These are phyloP conservation scores for Trichosanthes cucumerina DNA, from an alignment of 306 rosid genomes.

Conservation along the genomic window DNA sequence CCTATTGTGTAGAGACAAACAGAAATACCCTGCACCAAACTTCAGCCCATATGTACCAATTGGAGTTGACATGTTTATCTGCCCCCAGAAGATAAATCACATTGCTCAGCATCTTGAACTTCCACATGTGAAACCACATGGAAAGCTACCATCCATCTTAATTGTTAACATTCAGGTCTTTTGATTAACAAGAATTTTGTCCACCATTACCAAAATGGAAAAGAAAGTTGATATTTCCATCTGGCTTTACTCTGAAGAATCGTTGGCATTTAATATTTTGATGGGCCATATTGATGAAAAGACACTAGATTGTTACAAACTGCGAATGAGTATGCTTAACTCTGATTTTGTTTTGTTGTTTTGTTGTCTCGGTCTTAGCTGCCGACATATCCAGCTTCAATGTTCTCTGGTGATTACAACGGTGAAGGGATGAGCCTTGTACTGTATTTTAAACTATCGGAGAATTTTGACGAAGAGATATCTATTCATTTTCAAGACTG, in stretches of 20 bases:
- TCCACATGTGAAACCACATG: conserved; percentile 45
- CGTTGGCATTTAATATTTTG: not conserved
- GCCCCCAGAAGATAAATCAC: conserved; percentile 59
- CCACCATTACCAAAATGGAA: not conserved
- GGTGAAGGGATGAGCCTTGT: conserved; percentile 97
- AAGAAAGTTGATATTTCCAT: not conserved
- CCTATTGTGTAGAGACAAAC: conserved; percentile 51
- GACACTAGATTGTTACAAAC: not conserved
- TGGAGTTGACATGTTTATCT: conserved; percentile 69
- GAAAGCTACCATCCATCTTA: conserved; percentile 54
- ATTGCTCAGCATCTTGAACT: conserved; percentile 84
- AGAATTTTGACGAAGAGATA: conserved; percentile 53
- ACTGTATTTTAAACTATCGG: conserved; percentile 58
- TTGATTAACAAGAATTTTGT: not conserved
- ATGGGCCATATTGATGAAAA: not conserved
- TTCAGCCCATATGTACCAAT: conserved; percentile 62
- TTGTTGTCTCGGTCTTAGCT: conserved; percentile 31
- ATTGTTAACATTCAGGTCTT: conserved; percentile 78
- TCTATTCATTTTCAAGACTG: conserved; percentile 42
- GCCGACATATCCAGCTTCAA: conserved; percentile 70
- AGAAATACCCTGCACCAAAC: conserved; percentile 53
- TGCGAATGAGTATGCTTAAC: not conserved
- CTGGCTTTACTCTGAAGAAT: not conserved
- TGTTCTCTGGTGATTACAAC: conserved; percentile 61
- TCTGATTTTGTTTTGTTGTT: not conserved